phyloP scores from a whole-genome alignment of 805 yeast genomes.

The Allodekkera sacchari region DNA sequence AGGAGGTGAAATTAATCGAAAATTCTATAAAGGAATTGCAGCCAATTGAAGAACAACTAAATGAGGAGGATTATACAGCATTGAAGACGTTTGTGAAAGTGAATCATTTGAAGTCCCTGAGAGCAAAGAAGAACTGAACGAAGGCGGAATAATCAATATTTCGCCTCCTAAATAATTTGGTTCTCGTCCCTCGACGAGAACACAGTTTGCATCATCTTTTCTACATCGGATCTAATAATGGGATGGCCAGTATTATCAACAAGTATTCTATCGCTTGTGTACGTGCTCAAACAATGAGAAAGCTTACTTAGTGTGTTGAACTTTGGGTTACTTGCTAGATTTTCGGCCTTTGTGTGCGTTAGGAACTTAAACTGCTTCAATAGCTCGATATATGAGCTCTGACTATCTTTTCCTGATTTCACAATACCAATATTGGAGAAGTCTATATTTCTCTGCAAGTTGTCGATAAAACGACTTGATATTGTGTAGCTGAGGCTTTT shows the following conservation, averaged over 20 bases:
- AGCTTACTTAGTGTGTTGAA: constrained; percentile 6
- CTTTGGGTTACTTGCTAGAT: constrained; percentile 26
- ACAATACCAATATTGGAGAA: constrained; percentile 48
- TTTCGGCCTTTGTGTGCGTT: constrained; percentile 43
- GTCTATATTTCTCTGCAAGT: constrained; percentile 42
- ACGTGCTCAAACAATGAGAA: constrained; percentile 4
- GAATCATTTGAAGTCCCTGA: constrained; percentile 23
- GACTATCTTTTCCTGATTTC: constrained; percentile 42
- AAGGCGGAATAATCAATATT: background rate
- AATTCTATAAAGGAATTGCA: constrained; percentile 31
- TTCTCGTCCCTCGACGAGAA: constrained; percentile 44
- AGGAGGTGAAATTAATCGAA: constrained; percentile 31
- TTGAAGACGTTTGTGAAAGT: constrained; percentile 32
- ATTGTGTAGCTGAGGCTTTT: constrained; percentile 51
- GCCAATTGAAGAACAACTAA: constrained; percentile 37
- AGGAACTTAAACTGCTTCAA: constrained; percentile 50
- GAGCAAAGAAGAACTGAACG: constrained; percentile 6
- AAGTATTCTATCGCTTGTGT: background rate
- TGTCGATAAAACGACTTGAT: constrained; percentile 45
- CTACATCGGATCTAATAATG: constrained; percentile 37
- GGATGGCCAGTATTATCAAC: constrained; percentile 6
- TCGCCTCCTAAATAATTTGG: constrained; percentile 20
- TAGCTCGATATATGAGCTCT: constrained; percentile 40
- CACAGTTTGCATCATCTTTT: constrained; percentile 36
- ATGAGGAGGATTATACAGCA: constrained; percentile 43